Evolutionary conservation across 805 yeast genomes (phyloP).

Genomic region (Candida wancherniae): DNA sequence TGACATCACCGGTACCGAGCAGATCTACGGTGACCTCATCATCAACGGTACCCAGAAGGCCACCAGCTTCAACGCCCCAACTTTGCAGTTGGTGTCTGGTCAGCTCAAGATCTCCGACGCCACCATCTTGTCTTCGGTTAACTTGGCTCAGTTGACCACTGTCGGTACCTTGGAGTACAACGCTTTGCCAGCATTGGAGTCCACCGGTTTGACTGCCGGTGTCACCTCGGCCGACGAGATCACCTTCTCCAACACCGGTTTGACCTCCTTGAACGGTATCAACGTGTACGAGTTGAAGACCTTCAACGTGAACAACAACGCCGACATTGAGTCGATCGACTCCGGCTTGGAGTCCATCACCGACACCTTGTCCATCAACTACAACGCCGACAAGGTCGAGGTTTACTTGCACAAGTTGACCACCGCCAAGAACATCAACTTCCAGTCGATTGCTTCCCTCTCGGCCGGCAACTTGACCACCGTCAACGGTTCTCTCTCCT

Average conservation of each 20-base stretch:
- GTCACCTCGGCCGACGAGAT: conserved; percentile 70
- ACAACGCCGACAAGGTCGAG: conserved; percentile 75
- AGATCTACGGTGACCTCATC: conserved; percentile 70
- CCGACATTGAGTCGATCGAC: conserved; percentile 63
- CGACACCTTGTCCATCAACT: conserved; percentile 70
- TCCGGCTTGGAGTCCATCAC: conserved; percentile 73
- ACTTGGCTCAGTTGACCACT: conserved; percentile 72
- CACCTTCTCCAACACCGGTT: conserved; percentile 67
- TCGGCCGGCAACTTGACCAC: conserved; percentile 61
- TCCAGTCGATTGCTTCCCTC: conserved; percentile 74
- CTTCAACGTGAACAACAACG: conserved; percentile 89
- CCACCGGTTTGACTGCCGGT: conserved; percentile 62
- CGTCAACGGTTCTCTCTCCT: conserved; percentile 79
- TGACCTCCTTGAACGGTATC: conserved; percentile 65
- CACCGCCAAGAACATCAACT: conserved; percentile 85
- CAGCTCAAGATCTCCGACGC: conserved; percentile 56
- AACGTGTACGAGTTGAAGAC: conserved; percentile 41
- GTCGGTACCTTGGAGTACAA: conserved; percentile 78
- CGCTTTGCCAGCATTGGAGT: conserved; percentile 80
- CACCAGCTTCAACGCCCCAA: conserved; percentile 69
- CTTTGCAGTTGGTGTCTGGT: conserved; percentile 70
- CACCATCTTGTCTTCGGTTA: conserved; percentile 61
- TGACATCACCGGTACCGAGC: conserved; percentile 68
- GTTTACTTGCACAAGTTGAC: conserved; percentile 63
- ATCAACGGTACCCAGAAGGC: conserved; percentile 63